Base-by-base conservation (phyloP, 1,139 yeast species). In the Candida gigantensis region DNA sequence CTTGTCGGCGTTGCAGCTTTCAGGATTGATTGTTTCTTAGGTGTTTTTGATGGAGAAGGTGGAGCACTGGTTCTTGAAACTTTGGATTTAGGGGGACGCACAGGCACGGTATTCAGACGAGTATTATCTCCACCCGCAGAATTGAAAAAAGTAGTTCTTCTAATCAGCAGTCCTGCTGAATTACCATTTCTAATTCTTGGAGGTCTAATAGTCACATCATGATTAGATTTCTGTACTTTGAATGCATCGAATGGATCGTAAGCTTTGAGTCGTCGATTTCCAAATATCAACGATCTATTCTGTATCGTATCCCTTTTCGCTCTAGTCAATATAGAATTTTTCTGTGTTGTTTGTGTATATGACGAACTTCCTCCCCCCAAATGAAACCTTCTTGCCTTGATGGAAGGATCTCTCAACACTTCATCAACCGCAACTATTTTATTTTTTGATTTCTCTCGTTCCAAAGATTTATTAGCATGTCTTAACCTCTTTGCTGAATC, bases 401-500 rank as follows among this genome's bases (percentile, higher is more conserved):
- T 63, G 5, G 68, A 56, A 1, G 77, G 76, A 39, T 70, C 76
- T 30, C 62, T 50, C 6, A 68, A 44, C 5, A 68, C 49, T 32
- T 64, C 65, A 27, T 60, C 62, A 3, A 70, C 70, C 10, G 69
- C 53, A 8, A 65, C 62, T 2, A 78, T 69, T 43, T 74, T 68
- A 37, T 74, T 78, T 34, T 62, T 65, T 11, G 69, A 63, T 45
- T 76, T 74, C 37, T 75, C 68, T 35, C 57, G 24, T 42, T 68
- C 58, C 13, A 74, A 50, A 40, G 59, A 58, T 41, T 67, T 65
- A 42, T 72, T 72, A 45, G 73, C 62, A 30, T 59, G 52, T 41
- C 82, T 60, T 30, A 77, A 57, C 37, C 78, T 58, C 37, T 66
- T 71, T 1, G 81, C 71, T 11, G 79, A 74, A 43, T 72, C 67